A percentile compares a stretch with the other conserved stretches of the same genome.
Evolutionary conservation across 139 green algal genomes (phyloP).

Genomic region (Tetradesmus lagerheimii): DNA sequence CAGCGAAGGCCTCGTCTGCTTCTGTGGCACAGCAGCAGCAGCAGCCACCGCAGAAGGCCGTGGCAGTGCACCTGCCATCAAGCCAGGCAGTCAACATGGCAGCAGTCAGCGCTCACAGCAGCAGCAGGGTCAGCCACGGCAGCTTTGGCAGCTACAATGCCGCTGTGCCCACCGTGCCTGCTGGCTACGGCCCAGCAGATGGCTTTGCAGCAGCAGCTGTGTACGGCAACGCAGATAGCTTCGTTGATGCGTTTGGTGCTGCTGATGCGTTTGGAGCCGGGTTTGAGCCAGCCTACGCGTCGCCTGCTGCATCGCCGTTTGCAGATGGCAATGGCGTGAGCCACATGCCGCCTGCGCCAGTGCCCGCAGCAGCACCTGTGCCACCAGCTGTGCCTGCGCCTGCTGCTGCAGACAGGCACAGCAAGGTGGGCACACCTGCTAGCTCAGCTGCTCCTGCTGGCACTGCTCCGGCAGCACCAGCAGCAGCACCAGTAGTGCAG

Average conservation of each 20-base stretch:
- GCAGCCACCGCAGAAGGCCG: slow-evolving; percentile 24
- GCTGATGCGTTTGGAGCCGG: slow-evolving; percentile 14
- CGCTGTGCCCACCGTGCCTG: background rate
- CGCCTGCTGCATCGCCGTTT: background rate
- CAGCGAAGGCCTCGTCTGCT: background rate
- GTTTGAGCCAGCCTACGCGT: background rate
- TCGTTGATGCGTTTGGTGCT: background rate
- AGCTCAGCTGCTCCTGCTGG: no score
- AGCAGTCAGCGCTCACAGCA: slow-evolving; percentile 4
- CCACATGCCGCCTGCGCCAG: background rate
- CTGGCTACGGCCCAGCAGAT: background rate
- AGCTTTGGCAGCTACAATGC: slow-evolving; percentile 8
- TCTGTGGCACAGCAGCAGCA: slow-evolving; percentile 14
- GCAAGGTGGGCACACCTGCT: background rate
- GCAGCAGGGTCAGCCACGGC: background rate
- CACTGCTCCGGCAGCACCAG: background rate
- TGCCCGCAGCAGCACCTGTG: background rate
- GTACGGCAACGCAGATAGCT: background rate
- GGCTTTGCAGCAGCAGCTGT: background rate
- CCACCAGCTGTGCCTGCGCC: background rate
- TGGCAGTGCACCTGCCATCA: slow-evolving; percentile 34
- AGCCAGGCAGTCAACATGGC: slow-evolving; percentile 39
- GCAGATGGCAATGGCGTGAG: background rate
- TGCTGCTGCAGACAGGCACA: background rate
- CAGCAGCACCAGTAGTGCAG: background rate